These are phyloP conservation scores for Fraxinus pennsylvanica DNA, from an alignment of 257 asterid genomes.

Conservation along the genomic window DNA sequence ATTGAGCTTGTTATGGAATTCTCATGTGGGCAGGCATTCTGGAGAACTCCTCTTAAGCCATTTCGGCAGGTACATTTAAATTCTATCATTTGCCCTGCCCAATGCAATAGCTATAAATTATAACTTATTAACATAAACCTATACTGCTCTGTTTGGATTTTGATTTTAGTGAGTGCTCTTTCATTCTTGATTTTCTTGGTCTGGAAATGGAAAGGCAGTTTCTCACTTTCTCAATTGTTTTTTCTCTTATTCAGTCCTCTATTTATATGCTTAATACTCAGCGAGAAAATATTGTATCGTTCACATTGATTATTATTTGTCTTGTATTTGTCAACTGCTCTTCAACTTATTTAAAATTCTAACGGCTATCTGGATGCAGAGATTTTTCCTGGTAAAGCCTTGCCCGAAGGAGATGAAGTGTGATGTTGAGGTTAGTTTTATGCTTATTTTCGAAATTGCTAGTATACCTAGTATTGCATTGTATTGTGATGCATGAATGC, in stretches of 20 bases:
- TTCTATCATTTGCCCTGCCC: not conserved
- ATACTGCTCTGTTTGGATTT: slow-evolving; percentile 12
- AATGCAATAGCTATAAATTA: slow-evolving; percentile 17
- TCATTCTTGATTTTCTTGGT: slow-evolving; percentile 5
- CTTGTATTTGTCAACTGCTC: slow-evolving; percentile 4
- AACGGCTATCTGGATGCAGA: slow-evolving; percentile 60
- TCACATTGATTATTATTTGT: not conserved
- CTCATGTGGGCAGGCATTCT: slow-evolving; percentile 71
- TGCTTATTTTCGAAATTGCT: not conserved
- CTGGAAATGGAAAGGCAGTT: slow-evolving; percentile 5
- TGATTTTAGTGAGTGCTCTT: not conserved
- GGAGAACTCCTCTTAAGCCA: slow-evolving; percentile 94
- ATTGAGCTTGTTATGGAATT: slow-evolving; percentile 8
- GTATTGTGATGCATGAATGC: not conserved
- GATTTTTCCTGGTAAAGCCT: slow-evolving; percentile 93
- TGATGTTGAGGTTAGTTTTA: slow-evolving; percentile 84
- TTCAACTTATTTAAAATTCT: slow-evolving; percentile 27
- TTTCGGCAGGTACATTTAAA: slow-evolving; percentile 73
- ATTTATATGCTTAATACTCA: slow-evolving; percentile 20
- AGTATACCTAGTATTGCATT: not conserved
- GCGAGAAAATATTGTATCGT: not conserved
- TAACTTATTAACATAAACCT: not conserved
- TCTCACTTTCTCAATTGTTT: slow-evolving; percentile 12
- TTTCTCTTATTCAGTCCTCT: not conserved
- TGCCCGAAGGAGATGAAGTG: slow-evolving; percentile 97